Evolutionary conservation across 2,329 filamentous ascomycete genomes (phyloP), one percentile per base, ranked within the genome.

Genomic region (Fusarium sp.): DNA sequence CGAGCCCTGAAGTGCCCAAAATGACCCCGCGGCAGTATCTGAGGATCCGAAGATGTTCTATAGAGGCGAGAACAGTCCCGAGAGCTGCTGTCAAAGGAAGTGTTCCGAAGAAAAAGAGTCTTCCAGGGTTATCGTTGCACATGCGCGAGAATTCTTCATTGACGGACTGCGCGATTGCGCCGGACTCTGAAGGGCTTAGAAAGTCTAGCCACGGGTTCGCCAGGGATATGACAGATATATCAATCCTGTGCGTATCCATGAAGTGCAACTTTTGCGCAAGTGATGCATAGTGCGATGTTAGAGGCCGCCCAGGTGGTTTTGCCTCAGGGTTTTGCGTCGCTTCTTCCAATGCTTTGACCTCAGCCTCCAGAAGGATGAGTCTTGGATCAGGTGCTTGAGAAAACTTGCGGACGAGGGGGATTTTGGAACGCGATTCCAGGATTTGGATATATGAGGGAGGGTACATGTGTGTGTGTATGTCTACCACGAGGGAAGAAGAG

Each of bases 181-280:
- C 88, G 0, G 93, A 93, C 73, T 92, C 88, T 8, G 85, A 80
- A 0, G 89, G 79, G 15, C 85, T 80, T 1, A 97, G 83, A 79
- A 97, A 98, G 82, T 98, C 95, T 5, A 98, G 88, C 95, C 95
- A 98, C 0, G 95, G 95, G 79, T 98, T 98, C 19, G 95, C 95
- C 28, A 97, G 90, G 2, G 94, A 96, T 71, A 98, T 90, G 57
- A 97, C 93, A 2, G 93, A 96, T 72, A 92, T 90, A 81, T 93
- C 89, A 80, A 98, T 97, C 60, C 85, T 85, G 83, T 98, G 95
- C 21, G 87, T 89, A 80, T 94, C 88, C 95, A 98, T 98, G 84
- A 98, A 97, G 54, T 90, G 87, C 19, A 97, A 87, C 79, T 97
- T 98, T 76, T 94, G 88, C 21, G 86, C 84, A 65, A 97, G 91